A percentile compares a stretch with the other conserved stretches of the same genome.
phyloP scores from a whole-genome alignment of 148 eudicot species.

The Amaranthus hypochondriacus region DNA sequence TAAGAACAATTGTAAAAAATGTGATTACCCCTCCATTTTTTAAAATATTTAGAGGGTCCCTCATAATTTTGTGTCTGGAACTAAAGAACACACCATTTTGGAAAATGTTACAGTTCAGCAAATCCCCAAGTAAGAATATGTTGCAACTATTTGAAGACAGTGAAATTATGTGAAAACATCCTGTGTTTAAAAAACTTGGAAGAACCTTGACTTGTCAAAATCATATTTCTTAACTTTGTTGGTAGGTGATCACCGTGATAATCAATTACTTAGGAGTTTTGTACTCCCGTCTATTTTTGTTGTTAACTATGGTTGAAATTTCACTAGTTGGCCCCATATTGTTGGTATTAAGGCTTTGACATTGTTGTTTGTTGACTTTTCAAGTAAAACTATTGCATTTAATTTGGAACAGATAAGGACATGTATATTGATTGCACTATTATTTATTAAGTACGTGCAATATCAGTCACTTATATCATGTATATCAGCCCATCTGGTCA shows the following conservation, averaged over 20 bases:
- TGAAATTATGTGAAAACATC: too few species aligned
- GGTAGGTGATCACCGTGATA: background rate
- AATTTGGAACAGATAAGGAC: background rate
- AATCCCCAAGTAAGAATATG: too few species aligned
- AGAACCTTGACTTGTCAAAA: background rate
- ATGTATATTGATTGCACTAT: background rate
- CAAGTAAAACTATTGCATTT: background rate
- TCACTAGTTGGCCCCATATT: background rate
- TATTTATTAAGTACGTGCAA: background rate
- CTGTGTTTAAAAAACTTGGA: background rate
- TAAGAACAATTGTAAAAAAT: too few species aligned
- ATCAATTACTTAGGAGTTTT: background rate
- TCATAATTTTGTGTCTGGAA: too few species aligned
- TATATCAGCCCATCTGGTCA: background rate
- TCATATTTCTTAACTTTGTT: background rate
- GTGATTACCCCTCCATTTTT: too few species aligned
- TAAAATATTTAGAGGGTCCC: too few species aligned
- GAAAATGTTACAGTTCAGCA: too few species aligned
- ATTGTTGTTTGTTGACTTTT: too few species aligned
- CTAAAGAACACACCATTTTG: too few species aligned
- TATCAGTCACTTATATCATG: background rate
- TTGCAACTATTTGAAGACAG: too few species aligned
- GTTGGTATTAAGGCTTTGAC: too few species aligned
- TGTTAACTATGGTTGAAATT: background rate
- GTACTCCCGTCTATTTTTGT: too few species aligned